Conservation (phyloP, 2,329 filamentous ascomycete species). For the Cryphonectria parasitica region DNA sequence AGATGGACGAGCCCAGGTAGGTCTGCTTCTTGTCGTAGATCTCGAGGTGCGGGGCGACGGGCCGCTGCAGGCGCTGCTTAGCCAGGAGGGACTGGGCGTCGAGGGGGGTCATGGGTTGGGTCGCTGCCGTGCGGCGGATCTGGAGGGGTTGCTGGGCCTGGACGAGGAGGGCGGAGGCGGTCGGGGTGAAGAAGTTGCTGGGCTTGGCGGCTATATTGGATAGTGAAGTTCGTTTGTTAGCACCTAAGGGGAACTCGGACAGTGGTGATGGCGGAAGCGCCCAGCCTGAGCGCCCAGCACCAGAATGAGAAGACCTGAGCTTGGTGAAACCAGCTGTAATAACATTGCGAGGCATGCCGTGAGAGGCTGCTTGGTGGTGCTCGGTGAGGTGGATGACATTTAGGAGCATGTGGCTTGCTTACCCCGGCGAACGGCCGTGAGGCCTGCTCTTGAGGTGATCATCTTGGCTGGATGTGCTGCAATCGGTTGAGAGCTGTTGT, state of each 20-base stretch:
- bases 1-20: constrained; percentile 72
- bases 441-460: constrained; percentile 61
- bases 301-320: background rate
- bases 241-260: background rate
- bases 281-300: background rate
- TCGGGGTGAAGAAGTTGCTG: constrained; percentile 53
- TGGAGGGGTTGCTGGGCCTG: constrained; percentile 36
- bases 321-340: background rate
- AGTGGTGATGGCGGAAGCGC: background rate
- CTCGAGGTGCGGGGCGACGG: constrained; percentile 79
- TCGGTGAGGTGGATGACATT: constrained; percentile 9
- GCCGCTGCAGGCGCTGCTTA: constrained; percentile 78
- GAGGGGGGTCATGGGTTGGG: constrained; percentile 57
- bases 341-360: constrained; percentile 1
- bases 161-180: constrained; percentile 47
- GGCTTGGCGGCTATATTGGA: constrained; percentile 43
- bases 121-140: constrained; percentile 57
- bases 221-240: background rate
- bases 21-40: constrained; percentile 90
- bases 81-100: constrained; percentile 71
- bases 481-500: constrained; percentile 17
- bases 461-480: constrained; percentile 43
- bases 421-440: constrained; percentile 64
- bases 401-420: constrained; percentile 34
- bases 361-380: constrained; percentile 15